Evolutionary conservation across 345 rosid species (phyloP).

Genomic region (Brassica rapa): DNA sequence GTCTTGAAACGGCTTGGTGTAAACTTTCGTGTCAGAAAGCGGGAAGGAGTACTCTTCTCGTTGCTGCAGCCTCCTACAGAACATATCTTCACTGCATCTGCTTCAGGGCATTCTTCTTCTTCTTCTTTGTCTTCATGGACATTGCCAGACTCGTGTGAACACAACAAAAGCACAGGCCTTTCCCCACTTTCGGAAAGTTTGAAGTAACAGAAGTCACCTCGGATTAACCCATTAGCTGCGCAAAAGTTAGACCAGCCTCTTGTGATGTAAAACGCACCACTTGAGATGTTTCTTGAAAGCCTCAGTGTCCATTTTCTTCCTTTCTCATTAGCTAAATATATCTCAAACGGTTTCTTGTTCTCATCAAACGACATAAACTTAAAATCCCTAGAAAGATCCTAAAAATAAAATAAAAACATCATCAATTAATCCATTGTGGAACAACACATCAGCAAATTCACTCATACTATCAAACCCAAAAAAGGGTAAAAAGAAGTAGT

Average conservation of each 20-base stretch:
- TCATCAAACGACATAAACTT: background rate
- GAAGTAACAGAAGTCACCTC: slow-evolving; percentile 21
- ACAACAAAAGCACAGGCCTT: slow-evolving; percentile 26
- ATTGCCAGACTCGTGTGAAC: slow-evolving; percentile 10
- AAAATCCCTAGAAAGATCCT: slow-evolving; percentile 27
- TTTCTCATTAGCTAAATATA: slow-evolving; percentile 21
- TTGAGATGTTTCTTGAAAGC: slow-evolving; percentile 28
- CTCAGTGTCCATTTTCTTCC: slow-evolving; percentile 29
- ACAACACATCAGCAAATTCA: background rate
- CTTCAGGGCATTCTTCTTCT: background rate
- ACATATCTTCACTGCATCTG: background rate
- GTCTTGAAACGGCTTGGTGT: slow-evolving; percentile 23
- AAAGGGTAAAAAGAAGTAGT: background rate
- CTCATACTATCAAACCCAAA: background rate
- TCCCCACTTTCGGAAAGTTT: slow-evolving; percentile 12
- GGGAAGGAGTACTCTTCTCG: background rate
- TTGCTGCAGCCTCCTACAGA: slow-evolving; percentile 19
- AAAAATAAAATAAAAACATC: background rate
- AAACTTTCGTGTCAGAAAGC: background rate
- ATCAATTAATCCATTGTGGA: background rate
- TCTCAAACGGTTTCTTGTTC: slow-evolving; percentile 19
- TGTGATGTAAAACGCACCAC: slow-evolving; percentile 34
- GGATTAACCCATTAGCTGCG: background rate
- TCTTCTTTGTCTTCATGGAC: background rate
- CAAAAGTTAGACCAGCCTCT: slow-evolving; percentile 32